A percentile compares a stretch with the other conserved stretches of the same genome.
These are phyloP conservation scores for Rhynchospora breviuscula DNA, from an alignment of 176 grass and related monocot species.

Conservation along the genomic window DNA sequence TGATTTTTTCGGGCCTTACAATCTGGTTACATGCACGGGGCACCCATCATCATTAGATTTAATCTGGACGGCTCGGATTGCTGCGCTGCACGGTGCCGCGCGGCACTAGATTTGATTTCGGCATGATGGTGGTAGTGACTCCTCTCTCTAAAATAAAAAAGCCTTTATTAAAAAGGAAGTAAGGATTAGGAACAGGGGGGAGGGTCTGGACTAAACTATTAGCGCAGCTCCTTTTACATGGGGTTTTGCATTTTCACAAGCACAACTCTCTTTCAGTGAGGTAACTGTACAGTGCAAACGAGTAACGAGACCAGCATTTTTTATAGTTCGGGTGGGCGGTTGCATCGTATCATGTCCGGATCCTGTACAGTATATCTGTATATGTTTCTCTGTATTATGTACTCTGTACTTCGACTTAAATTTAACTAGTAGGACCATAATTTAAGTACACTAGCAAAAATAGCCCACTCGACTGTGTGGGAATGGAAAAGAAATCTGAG, in stretches of 20 bases:
- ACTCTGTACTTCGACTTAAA: not conserved
- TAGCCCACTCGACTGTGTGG: too few relatives aligned
- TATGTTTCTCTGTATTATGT: not conserved
- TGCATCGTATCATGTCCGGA: not conserved
- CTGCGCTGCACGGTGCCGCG: too few relatives aligned
- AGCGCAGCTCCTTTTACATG: not conserved
- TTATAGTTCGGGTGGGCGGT: too few relatives aligned
- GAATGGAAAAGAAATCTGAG: too few relatives aligned
- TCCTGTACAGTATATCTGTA: not conserved
- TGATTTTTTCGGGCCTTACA: too few relatives aligned
- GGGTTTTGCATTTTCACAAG: not conserved
- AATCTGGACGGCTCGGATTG: too few relatives aligned
- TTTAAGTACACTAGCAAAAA: too few relatives aligned
- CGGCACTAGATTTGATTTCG: too few relatives aligned
- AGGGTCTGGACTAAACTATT: not conserved
- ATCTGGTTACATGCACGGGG: too few relatives aligned
- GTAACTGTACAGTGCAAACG: not conserved
- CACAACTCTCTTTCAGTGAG: conserved; percentile 1
- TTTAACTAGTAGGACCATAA: too few relatives aligned
- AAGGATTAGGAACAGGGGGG: not conserved
- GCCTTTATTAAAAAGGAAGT: not conserved
- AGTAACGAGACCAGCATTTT: not conserved
- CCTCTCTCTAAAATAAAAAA: not conserved
- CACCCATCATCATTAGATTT: too few relatives aligned
- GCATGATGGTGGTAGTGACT: too few relatives aligned